Base-by-base conservation (phyloP, 2,329 filamentous ascomycete genomes). In the Coniochaeta prunicola region DNA sequence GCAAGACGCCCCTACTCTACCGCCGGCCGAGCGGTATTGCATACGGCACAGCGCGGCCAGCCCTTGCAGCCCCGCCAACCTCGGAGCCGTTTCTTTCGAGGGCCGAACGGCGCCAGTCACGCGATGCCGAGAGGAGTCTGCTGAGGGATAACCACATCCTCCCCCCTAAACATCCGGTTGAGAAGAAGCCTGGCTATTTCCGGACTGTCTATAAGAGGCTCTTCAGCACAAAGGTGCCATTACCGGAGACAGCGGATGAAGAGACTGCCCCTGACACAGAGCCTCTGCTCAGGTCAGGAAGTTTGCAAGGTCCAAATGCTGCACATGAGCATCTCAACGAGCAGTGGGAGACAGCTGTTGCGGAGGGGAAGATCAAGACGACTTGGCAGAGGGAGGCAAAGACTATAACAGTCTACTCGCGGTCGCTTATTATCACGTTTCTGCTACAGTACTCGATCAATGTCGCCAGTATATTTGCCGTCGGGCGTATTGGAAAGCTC, bases 331-430 rank as follows among this genome's bases (percentile, higher is more conserved):
- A 82, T 57, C 77, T 92, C 56, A 84, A 88, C 64, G 81, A 85
- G 66, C 88, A 90, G 68, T 96, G 91, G 91, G 88, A 93, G 62
- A 89, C 92, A 62, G 93, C 92, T 0, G 89, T 97, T 12, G 82
- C 85, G 0, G 83, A 88, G 0, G 91, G 92, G 12, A 83, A 86
- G 68, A 92, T 97, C 64, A 87, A 88, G 57, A 97, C 92, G 4
- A 96, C 91, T 5, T 97, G 92, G 92, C 87, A 89, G 72, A 85
- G 92, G 62, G 93, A 97, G 77, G 80, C 89, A 45, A 92, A 92
- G 75, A 92, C 92, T 1, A 80, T 97, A 42, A 76, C 81, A 31
- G 79, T 81, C 62, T 92, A 92, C 69, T 87, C 89, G 2, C 77
- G 80, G 31, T 89, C 89, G 1, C 75, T 93, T 56, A 83, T 91